These are phyloP conservation scores for Plasmodium inui DNA, from an alignment of 169 alveolate genomes.

Conservation along the genomic window DNA sequence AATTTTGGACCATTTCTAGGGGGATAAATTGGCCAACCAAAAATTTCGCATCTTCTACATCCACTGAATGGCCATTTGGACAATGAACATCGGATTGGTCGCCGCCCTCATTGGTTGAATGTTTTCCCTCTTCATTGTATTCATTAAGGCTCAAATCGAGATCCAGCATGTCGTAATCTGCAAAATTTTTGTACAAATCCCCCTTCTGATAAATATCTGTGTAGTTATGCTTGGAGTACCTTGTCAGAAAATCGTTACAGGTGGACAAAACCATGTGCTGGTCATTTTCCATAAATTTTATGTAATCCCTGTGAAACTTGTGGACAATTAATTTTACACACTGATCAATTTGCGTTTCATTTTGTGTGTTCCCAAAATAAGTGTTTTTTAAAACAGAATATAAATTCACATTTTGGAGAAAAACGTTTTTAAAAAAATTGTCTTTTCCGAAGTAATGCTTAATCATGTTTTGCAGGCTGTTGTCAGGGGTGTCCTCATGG, in stretches of 20 bases:
- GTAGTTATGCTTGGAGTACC: conserved; percentile 1
- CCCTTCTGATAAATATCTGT: conserved; percentile 8
- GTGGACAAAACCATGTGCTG: neutral
- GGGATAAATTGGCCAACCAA: neutral
- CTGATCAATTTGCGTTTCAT: conserved; percentile 1
- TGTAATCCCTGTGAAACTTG: conserved; percentile 24
- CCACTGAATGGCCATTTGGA: neutral
- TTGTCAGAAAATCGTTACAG: neutral
- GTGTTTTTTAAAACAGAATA: conserved; percentile 41
- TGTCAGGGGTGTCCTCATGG: neutral
- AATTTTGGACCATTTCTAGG: conserved; percentile 5
- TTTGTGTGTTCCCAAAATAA: conserved; percentile 4
- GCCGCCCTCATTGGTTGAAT: neutral
- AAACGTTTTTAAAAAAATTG: conserved; percentile 19
- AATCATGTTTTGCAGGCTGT: neutral
- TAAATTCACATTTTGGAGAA: conserved; percentile 43
- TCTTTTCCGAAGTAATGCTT: conserved; percentile 40
- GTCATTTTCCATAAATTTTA: conserved; percentile 3
- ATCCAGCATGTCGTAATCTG: neutral
- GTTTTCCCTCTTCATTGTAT: neutral
- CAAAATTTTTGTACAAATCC: conserved; percentile 2
- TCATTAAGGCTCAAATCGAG: neutral
- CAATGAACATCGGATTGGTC: neutral
- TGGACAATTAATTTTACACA: neutral
- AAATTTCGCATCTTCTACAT: neutral